phyloP scores from a whole-genome alignment of 805 yeast species.

The Cyberlindnera euphorbiae region DNA sequence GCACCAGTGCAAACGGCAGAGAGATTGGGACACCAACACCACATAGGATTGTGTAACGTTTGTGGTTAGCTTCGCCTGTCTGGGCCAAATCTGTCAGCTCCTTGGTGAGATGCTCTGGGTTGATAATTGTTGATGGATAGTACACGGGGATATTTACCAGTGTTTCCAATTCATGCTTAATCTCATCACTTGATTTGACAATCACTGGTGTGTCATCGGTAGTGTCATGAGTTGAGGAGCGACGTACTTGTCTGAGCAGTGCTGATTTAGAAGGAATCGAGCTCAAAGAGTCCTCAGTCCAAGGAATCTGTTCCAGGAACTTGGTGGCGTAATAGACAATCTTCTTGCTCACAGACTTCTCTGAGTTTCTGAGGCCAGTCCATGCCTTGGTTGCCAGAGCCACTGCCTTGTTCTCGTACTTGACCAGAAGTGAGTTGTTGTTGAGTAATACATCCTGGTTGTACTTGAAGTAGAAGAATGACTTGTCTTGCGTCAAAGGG shows the following conservation, averaged over 20 bases:
- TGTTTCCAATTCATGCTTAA: constrained; percentile 14
- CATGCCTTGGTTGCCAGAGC: constrained; percentile 54
- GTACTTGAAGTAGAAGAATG: constrained; percentile 69
- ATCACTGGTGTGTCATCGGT: not conserved
- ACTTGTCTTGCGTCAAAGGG: constrained; percentile 60
- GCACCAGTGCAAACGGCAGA: constrained; percentile 73
- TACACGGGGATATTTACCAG: constrained; percentile 39
- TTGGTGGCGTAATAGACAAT: constrained; percentile 50
- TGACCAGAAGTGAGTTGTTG: constrained; percentile 32
- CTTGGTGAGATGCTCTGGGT: constrained; percentile 25
- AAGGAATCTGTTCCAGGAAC: constrained; percentile 62
- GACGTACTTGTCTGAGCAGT: constrained; percentile 37
- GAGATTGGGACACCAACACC: constrained; percentile 68
- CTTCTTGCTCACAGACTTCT: constrained; percentile 48
- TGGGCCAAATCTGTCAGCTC: constrained; percentile 41
- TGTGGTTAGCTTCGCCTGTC: constrained; percentile 47
- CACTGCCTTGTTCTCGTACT: constrained; percentile 41
- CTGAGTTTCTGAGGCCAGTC: constrained; percentile 54
- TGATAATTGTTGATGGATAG: constrained; percentile 40
- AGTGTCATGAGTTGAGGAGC: constrained; percentile 11
- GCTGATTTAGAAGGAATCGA: constrained; percentile 69
- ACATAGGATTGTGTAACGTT: constrained; percentile 48
- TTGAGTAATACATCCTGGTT: constrained; percentile 30
- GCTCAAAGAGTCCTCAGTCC: constrained; percentile 71
- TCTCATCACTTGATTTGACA: constrained; percentile 6